A percentile compares a stretch with the other conserved stretches of the same genome.
Evolutionary conservation across 2,329 filamentous ascomycete species (phyloP).

Genomic region (Lasiodiplodia sp.): DNA sequence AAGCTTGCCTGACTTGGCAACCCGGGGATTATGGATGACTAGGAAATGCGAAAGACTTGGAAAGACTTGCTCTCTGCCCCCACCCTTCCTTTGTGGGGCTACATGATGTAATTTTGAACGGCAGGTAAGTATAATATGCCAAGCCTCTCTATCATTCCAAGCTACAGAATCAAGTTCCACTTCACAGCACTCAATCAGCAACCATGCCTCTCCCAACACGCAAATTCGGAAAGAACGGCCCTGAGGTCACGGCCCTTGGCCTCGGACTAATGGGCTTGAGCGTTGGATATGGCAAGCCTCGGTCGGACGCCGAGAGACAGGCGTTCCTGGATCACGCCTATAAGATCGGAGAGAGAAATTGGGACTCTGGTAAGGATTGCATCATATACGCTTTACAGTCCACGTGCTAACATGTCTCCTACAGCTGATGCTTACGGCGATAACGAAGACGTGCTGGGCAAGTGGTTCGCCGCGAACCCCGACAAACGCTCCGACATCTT

Average conservation of each 20-base stretch:
- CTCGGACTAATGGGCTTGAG: constrained; percentile 62
- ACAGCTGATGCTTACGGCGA: constrained; percentile 42
- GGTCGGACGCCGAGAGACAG: constrained; percentile 59
- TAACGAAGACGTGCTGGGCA: constrained; percentile 43
- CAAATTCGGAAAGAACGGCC: constrained; percentile 61
- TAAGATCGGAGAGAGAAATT: constrained; percentile 59
- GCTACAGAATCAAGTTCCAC: too few species aligned
- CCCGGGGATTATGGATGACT: too few species aligned
- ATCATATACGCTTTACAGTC: neutral
- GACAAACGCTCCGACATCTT: constrained; percentile 30
- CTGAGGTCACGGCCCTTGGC: constrained; percentile 58
- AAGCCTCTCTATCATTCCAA: too few species aligned
- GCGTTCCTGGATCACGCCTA: constrained; percentile 60
- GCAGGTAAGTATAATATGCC: too few species aligned
- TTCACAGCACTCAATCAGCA: neutral
- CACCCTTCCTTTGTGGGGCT: too few species aligned
- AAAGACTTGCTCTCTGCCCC: too few species aligned
- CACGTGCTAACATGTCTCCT: constrained; percentile 34
- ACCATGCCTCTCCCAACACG: constrained; percentile 47
- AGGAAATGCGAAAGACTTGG: too few species aligned
- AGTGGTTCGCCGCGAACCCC: constrained; percentile 41
- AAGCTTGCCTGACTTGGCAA: too few species aligned
- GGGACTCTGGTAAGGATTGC: constrained; percentile 52
- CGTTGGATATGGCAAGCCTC: constrained; percentile 56
- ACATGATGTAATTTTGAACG: too few species aligned